Conservation (phyloP, 192 early-diverging fungal species). For the Coemansia sp. region DNA sequence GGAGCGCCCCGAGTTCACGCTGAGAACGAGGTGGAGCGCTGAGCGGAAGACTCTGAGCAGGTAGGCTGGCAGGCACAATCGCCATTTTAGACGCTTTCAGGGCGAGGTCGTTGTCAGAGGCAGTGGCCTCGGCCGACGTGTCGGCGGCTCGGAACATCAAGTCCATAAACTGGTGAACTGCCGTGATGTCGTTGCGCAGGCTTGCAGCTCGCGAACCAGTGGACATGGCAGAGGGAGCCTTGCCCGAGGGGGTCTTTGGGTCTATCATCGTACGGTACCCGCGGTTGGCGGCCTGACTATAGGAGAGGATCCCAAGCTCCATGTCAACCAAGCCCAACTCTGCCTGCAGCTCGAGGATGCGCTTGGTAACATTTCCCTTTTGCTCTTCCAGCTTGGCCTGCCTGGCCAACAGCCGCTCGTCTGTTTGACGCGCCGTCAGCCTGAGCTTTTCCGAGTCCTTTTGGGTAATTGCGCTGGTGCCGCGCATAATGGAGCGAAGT, state of each 20-base stretch:
- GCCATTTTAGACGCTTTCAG: neutral
- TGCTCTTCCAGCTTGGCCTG: conserved; percentile 4
- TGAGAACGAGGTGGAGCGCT: neutral
- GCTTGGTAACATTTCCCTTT: neutral
- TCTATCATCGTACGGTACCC: neutral
- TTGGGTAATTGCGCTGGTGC: neutral
- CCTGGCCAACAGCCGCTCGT: neutral
- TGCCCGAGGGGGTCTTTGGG: neutral
- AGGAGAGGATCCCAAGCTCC: conserved; percentile 14
- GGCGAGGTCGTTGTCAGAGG: neutral
- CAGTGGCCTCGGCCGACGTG: neutral
- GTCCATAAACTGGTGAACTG: conserved; percentile 14
- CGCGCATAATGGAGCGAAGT: neutral
- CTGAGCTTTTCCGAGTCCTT: conserved; percentile 5
- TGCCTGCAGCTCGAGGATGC: conserved; percentile 23
- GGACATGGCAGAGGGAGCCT: neutral
- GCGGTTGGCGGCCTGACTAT: conserved; percentile 2
- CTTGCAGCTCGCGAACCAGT: neutral
- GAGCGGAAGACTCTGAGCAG: neutral
- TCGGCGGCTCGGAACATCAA: neutral
- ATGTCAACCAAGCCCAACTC: conserved; percentile 15
- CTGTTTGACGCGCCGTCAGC: neutral
- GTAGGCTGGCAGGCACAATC: neutral
- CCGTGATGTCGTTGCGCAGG: conserved; percentile 19
- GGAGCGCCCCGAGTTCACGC: conserved; percentile 13